Percentiles rank a stretch among this genome's conserved stretches.
These are phyloP conservation scores for Backusella australiensis DNA, from an alignment of 192 early-diverging fungal genomes.

Conservation along the genomic window DNA sequence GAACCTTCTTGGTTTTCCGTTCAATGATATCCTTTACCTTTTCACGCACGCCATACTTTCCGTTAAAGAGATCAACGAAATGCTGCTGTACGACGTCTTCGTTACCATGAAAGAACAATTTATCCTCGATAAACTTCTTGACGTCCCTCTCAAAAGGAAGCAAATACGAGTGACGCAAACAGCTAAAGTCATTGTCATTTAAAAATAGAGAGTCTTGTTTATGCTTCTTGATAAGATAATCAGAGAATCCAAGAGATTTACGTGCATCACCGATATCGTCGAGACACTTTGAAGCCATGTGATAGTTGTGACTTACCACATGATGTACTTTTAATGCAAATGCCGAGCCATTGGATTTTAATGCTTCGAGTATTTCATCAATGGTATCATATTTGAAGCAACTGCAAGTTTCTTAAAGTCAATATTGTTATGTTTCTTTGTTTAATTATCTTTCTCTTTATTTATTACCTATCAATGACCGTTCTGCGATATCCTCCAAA, in stretches of 20 bases:
- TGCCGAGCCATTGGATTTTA: slow-evolving; percentile 63
- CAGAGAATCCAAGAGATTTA: background rate
- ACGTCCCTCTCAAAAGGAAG: background rate
- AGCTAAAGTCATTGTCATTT: background rate
- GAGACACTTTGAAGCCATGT: background rate
- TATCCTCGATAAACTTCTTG: background rate
- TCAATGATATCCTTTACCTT: slow-evolving; percentile 60
- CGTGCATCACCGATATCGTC: background rate
- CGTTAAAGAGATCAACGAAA: slow-evolving; percentile 16
- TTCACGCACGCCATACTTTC: slow-evolving; percentile 64
- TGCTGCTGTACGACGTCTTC: background rate
- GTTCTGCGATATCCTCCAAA: background rate
- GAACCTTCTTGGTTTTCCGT: slow-evolving; percentile 37
- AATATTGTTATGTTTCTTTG: background rate
- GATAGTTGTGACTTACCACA: slow-evolving; percentile 34
- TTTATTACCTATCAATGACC: background rate
- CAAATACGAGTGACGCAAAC: background rate
- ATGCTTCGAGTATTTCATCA: slow-evolving; percentile 77
- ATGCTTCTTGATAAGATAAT: background rate
- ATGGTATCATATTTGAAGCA: slow-evolving; percentile 82
- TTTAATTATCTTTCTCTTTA: background rate
- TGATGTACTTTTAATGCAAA: slow-evolving; percentile 68
- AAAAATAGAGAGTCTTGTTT: background rate
- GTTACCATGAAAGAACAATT: background rate
- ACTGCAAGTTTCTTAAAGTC: slow-evolving; percentile 39